Base-by-base conservation (phyloP, 108 stramenopile species). In the Fragilaria crotonensis region DNA sequence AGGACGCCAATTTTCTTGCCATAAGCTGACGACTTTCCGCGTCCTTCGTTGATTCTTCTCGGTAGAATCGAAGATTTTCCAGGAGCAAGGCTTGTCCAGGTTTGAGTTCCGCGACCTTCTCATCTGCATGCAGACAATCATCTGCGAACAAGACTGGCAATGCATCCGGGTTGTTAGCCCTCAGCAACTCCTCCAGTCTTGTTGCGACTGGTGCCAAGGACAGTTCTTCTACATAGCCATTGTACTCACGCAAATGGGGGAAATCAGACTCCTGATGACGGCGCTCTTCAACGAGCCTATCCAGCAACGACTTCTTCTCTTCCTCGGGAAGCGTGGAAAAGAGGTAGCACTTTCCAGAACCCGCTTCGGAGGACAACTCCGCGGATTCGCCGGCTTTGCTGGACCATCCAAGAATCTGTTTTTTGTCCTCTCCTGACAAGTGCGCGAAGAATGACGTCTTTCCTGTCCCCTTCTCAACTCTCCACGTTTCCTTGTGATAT, bases 41-140 rank as follows among this genome's bases (percentile, higher is more conserved):
- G 45, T 83, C 83, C 52, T 81, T 77, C 71, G 81, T 85, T 20
- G 62, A 71, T 65, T 96, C 95, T 55, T 93, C 82, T 53, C 71
- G 80, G 79, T 96, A 91, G 72, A 98, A 99, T 33, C 98, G 80
- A n/a, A 87, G 56, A 70, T 99, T 99, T 66, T 98, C 98, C 54
- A 99, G 71, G 25, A 99, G 52, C 20, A 94, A 30, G 26, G 89
- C 63, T 51, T 70, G 60, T 7, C 85, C 85, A n/a, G 63, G 76
- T 41, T 61, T 28, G 4, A 81, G 63, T 2, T 57, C 68, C 5
- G 53, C 54, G 4, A 57, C 57, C 31, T 59, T 63, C 21, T 72
- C 84, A 46, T 84, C 74, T 19, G 79, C 82, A 23, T 93, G 67
- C 49, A 87, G 63, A 57, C 89, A 87, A 48, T 90, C 89, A 32